phyloP scores from a whole-genome alignment of 2,329 filamentous ascomycete species.

The Alternaria metachromatica region DNA sequence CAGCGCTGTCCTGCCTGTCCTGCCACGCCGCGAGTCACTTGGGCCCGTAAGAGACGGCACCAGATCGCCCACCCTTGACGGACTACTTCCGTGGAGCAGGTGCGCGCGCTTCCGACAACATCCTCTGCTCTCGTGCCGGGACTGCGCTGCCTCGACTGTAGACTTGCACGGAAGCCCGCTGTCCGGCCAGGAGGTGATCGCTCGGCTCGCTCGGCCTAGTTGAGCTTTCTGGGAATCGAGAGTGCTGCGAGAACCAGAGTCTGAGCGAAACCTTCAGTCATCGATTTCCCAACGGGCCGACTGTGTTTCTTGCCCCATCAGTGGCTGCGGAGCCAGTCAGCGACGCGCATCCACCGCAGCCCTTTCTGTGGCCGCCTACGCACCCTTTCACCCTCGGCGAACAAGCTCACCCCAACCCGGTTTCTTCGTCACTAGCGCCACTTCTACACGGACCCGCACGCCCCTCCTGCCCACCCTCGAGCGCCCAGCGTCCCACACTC shows the following conservation, averaged over 20 bases:
- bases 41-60: constrained; percentile 21
- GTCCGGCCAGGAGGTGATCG: constrained; percentile 44
- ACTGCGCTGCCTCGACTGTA: constrained; percentile 6
- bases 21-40: constrained; percentile 24
- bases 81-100: constrained; percentile 8
- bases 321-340: constrained; percentile 18
- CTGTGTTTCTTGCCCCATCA: constrained; percentile 22
- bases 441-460: constrained; percentile 26
- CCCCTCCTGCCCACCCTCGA: constrained; percentile 23
- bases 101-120: constrained; percentile 10
- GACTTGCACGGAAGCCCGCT: constrained; percentile 35
- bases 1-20: constrained; percentile 7
- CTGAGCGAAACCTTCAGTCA: constrained; percentile 28
- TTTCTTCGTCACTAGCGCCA: constrained; percentile 18
- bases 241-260: constrained; percentile 34
- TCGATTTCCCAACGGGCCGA: constrained; percentile 44
- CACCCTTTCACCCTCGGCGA: constrained; percentile 28
- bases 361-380: constrained; percentile 25
- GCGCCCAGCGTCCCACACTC: constrained; percentile 28
- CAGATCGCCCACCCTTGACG: constrained; percentile 18
- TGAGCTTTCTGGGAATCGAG: constrained; percentile 31
- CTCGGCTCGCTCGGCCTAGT: constrained; percentile 45
- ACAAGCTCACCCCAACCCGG: constrained; percentile 25
- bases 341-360: constrained; percentile 19
- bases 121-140: background rate